Base-by-base conservation (phyloP, 73 alveolate genomes). In the Uronychia binucleata region DNA sequence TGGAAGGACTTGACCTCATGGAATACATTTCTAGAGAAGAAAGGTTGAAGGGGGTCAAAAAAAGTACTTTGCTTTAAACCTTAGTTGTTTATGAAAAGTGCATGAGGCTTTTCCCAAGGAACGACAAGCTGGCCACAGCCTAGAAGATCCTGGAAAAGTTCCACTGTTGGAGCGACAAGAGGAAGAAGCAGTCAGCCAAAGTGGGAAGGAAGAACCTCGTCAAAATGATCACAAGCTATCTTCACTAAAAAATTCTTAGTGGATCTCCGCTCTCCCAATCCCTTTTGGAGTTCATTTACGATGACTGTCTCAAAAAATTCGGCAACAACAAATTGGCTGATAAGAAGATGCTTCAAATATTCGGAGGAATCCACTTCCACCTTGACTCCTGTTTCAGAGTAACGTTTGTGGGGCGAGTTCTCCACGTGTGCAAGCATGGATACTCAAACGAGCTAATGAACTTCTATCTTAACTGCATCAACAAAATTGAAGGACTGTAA, bases 121-220 rank as follows among this genome's bases (percentile, higher is more conserved):
- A 75, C 34, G 90, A 83, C 27, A 83, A 83, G 57, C 59, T 83
- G 13, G 28, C 34, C 30, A 25, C 34, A 27, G 90, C 76, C 57
- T 83, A 83, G 26, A 83, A 83, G 33, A 0, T 83, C 8, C 79
- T 60, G 26, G 84, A 75, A n/a, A 83, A 75, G 30, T 83, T 83
- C 35, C 28, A 30, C 31, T 30, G 35, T 31, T 83, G 34, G 28
- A 83, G 58, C 34, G 90, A 83, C 28, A 83, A 83, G 30, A 29
- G 79, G 58, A 83, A 83, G 67, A 83, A 83, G 58, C 31, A 74
- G 27, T 74, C 30, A 31, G 90, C 90, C 28, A 83, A 83, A 60
- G 57, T 83, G 77, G 90, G 90, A 1, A 74, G 90, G 57, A 83
- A 83, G 59, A 83, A 83, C 33, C 74, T 83, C 60, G 74, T 83